Base-by-base conservation (phyloP, 2,329 filamentous ascomycete species). In the Fusarium nodosum region DNA sequence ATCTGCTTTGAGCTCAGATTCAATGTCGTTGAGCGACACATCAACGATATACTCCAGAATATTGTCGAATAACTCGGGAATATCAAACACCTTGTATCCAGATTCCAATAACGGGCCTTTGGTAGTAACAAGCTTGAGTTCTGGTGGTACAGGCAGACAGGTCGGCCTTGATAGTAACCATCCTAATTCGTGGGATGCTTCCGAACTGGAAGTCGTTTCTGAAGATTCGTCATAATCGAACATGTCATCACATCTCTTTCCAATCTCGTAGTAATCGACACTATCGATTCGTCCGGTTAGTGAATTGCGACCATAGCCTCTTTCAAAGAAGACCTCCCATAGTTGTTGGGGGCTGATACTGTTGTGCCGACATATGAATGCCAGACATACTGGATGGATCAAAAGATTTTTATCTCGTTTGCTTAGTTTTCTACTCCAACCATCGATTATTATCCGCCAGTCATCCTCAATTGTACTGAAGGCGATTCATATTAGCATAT, bases 41-140 rank as follows among this genome's bases (percentile, higher is more conserved):
- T 26, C 15, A 15, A 12, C 15, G 2, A 42, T 4, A 18, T 42
- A 11, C 0, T 26, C 22, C 3, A 42, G 0, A 1, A 42, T 26
- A 11, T 42, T 26, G 22, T 26, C 41, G 5, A 42, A 20, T 11
- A 26, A 6, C 41, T 42, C 41, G 3, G 41, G 41, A 42, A 42
- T 42, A 3, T 26, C 22, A 26, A 42, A 42, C 2, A 26, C 13
- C 15, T 18, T 42, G 3, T 0, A 4, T 26, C 5, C 4, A 26
- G 22, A 9, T 22, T 0, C 8, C 2, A 10, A 18, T 2, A 15
- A 6, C 2, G 4, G 15, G 9, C 15, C 7, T 2, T 26, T 24
- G 2, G 2, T 26, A 0, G 15, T 8, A 18, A 8, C 15, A 12
- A 26, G 9, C 4, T 4, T 8, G 0, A 42, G 15, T 2, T 11